Conservation (phyloP, 257 asterid genomes). For the Solanum acaule region DNA sequence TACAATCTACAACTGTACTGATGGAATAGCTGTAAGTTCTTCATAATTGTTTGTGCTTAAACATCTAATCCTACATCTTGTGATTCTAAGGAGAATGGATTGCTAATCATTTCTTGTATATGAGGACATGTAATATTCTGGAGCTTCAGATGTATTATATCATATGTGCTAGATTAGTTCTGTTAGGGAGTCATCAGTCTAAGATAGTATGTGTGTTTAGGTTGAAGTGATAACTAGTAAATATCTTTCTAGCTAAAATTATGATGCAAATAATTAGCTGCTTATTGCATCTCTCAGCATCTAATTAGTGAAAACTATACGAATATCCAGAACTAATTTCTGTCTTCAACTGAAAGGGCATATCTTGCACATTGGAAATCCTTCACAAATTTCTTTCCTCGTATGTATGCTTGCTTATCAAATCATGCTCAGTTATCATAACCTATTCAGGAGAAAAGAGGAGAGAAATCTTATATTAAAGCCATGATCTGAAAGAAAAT, state of each 20-base stretch:
- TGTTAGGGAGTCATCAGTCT: not conserved
- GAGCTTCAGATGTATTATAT: not conserved
- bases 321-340: not conserved
- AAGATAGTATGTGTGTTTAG: not conserved
- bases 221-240: not conserved
- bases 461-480: not conserved
- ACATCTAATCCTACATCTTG: not conserved
- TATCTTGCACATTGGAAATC: not conserved
- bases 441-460: not conserved
- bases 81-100: not conserved
- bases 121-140: not conserved
- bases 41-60: not conserved
- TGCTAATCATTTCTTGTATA: not conserved
- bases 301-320: not conserved
- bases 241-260: not conserved
- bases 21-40: slow-evolving; percentile 79
- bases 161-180: not conserved
- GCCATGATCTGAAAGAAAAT: not conserved
- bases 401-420: not conserved
- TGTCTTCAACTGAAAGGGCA: not conserved
- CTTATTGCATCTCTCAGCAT: not conserved
- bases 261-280: not conserved
- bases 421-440: not conserved
- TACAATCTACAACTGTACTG: slow-evolving; percentile 87
- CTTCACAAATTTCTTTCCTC: not conserved